Conservation (phyloP, 176 grass and related monocot genomes). For the Carex myosuroides region DNA sequence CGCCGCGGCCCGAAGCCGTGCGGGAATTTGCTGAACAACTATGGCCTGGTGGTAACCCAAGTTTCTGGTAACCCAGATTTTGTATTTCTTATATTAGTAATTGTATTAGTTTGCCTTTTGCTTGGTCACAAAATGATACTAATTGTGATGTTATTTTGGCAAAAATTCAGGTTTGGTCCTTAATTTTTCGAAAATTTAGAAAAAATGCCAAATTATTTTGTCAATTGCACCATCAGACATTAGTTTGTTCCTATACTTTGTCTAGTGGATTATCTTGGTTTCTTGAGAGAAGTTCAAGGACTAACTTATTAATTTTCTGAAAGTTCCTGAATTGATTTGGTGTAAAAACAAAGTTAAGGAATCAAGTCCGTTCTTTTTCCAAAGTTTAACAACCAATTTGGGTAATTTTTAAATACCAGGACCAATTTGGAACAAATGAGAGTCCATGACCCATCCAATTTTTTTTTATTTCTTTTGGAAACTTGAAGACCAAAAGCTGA, state of each 20-base stretch:
- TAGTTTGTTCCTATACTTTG: not conserved
- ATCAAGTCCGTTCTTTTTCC: no score
- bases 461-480: not conserved
- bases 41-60: constrained; percentile 36
- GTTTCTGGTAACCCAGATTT: constrained; percentile 35
- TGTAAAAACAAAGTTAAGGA: no score
- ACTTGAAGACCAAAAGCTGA: not conserved
- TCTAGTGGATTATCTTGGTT: not conserved
- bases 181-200: no score
- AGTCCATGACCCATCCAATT: not conserved
- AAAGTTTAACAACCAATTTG: no score
- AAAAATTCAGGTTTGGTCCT: not conserved
- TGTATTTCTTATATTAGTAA: not conserved
- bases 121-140: not conserved
- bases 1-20: not conserved
- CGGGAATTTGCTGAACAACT: constrained; percentile 35
- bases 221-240: no score
- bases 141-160: not conserved
- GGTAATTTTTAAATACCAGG: not conserved
- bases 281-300: not conserved
- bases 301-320: not conserved
- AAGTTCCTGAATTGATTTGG: no score
- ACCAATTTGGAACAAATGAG: not conserved
- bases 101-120: not conserved
- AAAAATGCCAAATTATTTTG: no score